Evolutionary conservation across 2,329 filamentous ascomycete species (phyloP).

Genomic region (Cladophialophora bantiana): DNA sequence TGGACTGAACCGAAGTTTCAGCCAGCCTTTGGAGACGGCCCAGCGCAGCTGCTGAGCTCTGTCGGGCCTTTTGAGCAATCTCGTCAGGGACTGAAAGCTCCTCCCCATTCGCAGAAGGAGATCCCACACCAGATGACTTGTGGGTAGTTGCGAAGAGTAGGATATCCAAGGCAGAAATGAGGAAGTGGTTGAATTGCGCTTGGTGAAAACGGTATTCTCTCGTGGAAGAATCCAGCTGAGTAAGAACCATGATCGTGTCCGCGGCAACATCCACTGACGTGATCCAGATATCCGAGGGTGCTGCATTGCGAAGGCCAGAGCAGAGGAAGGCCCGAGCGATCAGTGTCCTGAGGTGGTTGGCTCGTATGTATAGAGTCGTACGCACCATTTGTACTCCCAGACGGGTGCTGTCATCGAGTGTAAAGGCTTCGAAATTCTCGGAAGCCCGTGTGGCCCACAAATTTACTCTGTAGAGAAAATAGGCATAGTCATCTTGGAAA

Average conservation of each 20-base stretch:
- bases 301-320: constrained; percentile 15
- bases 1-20: constrained; percentile 13
- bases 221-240: constrained; percentile 6
- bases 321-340: constrained; percentile 23
- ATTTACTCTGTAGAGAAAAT: constrained; percentile 19
- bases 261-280: constrained; percentile 17
- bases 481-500: constrained; percentile 21
- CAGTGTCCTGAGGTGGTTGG: constrained; percentile 18
- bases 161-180: constrained; percentile 22
- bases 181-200: constrained; percentile 21
- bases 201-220: constrained; percentile 21
- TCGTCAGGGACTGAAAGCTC: constrained; percentile 8
- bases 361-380: constrained; percentile 18
- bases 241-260: constrained; percentile 18
- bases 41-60: constrained; percentile 15
- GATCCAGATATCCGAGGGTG: constrained; percentile 20
- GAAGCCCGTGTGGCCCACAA: constrained; percentile 13
- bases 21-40: constrained; percentile 18
- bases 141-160: constrained; percentile 19
- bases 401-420: neutral
- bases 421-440: neutral
- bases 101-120: constrained; percentile 1
- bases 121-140: constrained; percentile 8
- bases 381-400: constrained; percentile 7
- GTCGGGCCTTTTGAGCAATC: constrained; percentile 11